Evolutionary conservation across 2,329 filamentous ascomycete genomes (phyloP).

Genomic region (Fusarium sp.): DNA sequence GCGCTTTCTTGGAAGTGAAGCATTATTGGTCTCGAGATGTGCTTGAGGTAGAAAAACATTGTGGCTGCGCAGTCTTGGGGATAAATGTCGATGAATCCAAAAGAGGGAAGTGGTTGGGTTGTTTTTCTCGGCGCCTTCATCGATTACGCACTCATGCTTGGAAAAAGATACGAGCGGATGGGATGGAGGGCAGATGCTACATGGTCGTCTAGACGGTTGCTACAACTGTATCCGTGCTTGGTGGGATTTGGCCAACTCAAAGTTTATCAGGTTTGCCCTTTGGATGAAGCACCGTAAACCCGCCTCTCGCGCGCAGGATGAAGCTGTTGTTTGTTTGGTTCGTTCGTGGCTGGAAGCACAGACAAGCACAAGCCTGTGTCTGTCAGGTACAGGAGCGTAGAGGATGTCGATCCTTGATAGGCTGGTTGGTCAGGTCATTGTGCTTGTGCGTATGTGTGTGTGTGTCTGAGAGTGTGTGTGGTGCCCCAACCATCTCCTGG

Average conservation of each 20-base stretch:
- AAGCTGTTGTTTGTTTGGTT: background rate
- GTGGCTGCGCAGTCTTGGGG: slow-evolving; percentile 32
- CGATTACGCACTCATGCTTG: background rate
- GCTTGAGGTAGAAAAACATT: background rate
- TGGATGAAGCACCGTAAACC: background rate
- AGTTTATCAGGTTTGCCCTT: background rate
- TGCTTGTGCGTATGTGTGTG: background rate
- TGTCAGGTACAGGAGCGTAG: background rate
- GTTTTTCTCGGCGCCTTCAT: background rate
- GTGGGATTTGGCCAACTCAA: background rate
- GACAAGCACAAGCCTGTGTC: background rate
- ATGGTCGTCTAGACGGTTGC: background rate
- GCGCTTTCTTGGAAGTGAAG: slow-evolving; percentile 3
- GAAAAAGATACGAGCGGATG: background rate
- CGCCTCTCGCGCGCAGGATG: background rate
- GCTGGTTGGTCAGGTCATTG: slow-evolving; percentile 3
- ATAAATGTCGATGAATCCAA: background rate
- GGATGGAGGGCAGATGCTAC: background rate
- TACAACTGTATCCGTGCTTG: background rate
- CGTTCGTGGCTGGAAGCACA: background rate
- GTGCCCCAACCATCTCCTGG: slow-evolving; percentile 1
- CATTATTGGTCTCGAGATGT: slow-evolving; percentile 11
- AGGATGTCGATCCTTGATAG: background rate
- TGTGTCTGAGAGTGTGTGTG: background rate
- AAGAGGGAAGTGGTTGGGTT: slow-evolving; percentile 1